These are phyloP conservation scores for Kluyveromyces nonfermentans DNA, from an alignment of 805 yeast genomes.

Conservation along the genomic window DNA sequence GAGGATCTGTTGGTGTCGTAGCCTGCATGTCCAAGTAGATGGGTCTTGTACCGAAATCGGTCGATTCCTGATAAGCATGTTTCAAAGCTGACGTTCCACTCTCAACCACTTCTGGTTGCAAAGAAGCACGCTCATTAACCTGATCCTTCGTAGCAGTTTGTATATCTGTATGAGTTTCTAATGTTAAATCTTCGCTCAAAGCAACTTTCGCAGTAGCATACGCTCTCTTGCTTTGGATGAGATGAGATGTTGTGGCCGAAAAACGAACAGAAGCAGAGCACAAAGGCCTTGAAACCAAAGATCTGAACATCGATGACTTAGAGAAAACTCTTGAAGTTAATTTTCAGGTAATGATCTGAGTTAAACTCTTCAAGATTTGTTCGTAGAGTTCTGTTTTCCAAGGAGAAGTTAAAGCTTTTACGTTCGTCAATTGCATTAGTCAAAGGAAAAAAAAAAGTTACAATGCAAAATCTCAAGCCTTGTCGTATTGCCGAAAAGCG, in stretches of 20 bases:
- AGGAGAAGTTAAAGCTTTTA: background rate
- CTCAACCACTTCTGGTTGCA: constrained; percentile 14
- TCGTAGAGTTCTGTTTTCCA: background rate
- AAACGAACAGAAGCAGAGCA: background rate
- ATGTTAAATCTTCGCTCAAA: constrained; percentile 17
- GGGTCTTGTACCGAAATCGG: constrained; percentile 65
- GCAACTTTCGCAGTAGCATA: constrained; percentile 21
- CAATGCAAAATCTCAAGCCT: background rate
- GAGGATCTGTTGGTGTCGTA: constrained; percentile 95
- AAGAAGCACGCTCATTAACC: constrained; percentile 16
- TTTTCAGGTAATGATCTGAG: no score
- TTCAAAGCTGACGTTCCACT: constrained; percentile 28
- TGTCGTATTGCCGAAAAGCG: background rate
- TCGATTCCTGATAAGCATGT: constrained; percentile 33
- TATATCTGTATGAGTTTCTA: constrained; percentile 28
- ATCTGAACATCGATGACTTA: background rate
- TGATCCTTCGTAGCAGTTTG: constrained; percentile 27
- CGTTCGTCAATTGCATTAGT: background rate
- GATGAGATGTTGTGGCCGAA: background rate
- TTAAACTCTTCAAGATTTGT: no score
- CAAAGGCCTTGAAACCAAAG: background rate
- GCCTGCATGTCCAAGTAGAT: constrained; percentile 97
- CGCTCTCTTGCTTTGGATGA: background rate
- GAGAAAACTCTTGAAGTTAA: background rate
- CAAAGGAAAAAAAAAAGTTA: background rate